phyloP scores from a whole-genome alignment of 2,329 filamentous ascomycete species.

The Fusarium pseudograminearum region DNA sequence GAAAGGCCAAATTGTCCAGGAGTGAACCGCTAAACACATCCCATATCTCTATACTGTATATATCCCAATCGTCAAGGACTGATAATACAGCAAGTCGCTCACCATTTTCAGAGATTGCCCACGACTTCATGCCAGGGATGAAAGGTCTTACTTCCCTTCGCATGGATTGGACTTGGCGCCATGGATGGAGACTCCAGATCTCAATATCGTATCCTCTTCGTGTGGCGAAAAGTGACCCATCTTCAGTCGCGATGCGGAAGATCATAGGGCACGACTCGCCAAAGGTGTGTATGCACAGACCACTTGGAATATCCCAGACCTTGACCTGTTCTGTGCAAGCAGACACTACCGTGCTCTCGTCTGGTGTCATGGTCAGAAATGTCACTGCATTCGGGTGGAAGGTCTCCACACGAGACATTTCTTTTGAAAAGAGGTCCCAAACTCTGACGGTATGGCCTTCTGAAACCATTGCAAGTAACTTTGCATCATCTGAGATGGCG shows the following conservation, averaged over 20 bases:
- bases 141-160: neutral
- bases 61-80: accelerated
- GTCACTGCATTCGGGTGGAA: accelerated
- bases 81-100: neutral
- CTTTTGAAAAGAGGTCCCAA: too few relatives aligned
- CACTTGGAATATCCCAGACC: neutral
- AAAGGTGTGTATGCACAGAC: neutral
- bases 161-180: neutral
- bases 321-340: accelerated
- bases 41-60: neutral
- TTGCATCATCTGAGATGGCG: neutral
- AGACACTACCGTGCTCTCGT: neutral
- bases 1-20: accelerated
- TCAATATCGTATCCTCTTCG: accelerated
- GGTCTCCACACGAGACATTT: accelerated
- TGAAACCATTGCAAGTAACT: neutral
- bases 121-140: accelerated
- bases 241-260: neutral
- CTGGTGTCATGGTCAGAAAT: neutral
- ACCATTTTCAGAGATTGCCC: neutral
- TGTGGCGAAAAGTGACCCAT: neutral
- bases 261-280: accelerated
- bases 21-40: neutral
- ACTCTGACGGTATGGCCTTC: accelerated
- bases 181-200: neutral